Evolutionary conservation across 495 filamentous ascomycete genomes (phyloP).

Genomic region (Trichoderma erinaceum): DNA sequence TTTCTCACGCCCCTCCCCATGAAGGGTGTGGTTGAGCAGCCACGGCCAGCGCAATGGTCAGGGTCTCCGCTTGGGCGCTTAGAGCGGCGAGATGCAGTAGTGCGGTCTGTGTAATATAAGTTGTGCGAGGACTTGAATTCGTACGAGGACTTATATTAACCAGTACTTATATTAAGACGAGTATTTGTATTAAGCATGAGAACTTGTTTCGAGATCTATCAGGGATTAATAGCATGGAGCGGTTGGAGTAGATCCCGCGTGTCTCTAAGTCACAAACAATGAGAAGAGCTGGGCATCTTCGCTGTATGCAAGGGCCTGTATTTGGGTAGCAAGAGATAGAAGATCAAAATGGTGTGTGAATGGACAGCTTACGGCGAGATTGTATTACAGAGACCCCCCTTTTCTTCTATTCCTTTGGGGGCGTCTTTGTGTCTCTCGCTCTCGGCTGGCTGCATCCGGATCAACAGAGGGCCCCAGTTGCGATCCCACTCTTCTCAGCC

Average conservation of each 20-base stretch:
- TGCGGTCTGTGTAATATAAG: neutral
- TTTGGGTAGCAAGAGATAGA: no score
- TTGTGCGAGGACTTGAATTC: no score
- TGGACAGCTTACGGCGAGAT: neutral
- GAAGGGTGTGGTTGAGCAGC: constrained; percentile 8
- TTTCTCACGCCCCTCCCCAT: neutral
- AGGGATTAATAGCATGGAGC: no score
- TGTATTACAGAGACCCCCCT: neutral
- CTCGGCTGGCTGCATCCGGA: constrained; percentile 6
- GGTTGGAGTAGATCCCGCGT: no score
- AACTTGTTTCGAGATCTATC: no score
- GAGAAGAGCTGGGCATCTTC: no score
- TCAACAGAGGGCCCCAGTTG: neutral
- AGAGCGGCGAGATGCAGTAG: constrained; percentile 8
- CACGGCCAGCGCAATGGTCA: neutral
- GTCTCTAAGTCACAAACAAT: no score
- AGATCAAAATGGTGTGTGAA: neutral
- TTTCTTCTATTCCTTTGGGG: neutral
- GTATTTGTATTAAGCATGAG: no score
- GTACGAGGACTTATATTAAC: no score
- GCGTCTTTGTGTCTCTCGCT: neutral
- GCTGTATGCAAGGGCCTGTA: no score
- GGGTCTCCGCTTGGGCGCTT: constrained; percentile 10
- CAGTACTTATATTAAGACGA: no score
- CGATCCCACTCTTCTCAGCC: neutral